Evolutionary conservation across 306 rosid genomes (phyloP).

Genomic region (Cucurbita moschata): DNA sequence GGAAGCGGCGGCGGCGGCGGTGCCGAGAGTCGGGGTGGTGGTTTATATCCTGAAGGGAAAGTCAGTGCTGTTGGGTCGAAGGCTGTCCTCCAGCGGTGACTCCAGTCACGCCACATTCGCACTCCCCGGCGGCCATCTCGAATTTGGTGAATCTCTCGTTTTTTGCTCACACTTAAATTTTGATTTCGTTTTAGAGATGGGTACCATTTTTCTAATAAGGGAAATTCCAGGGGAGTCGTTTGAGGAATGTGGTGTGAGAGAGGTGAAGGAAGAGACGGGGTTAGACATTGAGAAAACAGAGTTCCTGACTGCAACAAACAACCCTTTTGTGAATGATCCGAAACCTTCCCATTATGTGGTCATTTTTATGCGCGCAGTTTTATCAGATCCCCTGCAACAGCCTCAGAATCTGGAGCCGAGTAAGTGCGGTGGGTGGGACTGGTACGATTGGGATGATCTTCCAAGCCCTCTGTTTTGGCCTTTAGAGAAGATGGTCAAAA

Average conservation of each 20-base stretch:
- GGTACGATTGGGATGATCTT: constrained; percentile 46
- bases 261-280: constrained; percentile 70
- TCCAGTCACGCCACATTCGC: constrained; percentile 25
- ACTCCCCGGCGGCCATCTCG: constrained; percentile 34
- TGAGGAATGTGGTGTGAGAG: constrained; percentile 61
- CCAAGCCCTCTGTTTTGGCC: constrained; percentile 66
- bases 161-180: neutral
- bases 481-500: constrained; percentile 25
- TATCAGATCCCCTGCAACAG: constrained; percentile 15
- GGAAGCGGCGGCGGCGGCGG: neutral
- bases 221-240: constrained; percentile 53
- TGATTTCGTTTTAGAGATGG: neutral
- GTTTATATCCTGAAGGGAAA: constrained; percentile 13
- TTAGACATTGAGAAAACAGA: constrained; percentile 31
- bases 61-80: constrained; percentile 11
- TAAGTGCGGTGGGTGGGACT: constrained; percentile 71
- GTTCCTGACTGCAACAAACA: constrained; percentile 36
- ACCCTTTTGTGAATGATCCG: constrained; percentile 24
- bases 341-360: constrained; percentile 46
- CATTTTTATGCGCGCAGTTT: constrained; percentile 34
- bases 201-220: neutral
- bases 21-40: constrained; percentile 17
- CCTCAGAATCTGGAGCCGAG: constrained; percentile 48
- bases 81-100: constrained; percentile 19
- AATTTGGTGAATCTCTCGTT: constrained; percentile 12